Base-by-base conservation (phyloP, 768 basidiomycete species). In the Phaeolepiota aurea region DNA sequence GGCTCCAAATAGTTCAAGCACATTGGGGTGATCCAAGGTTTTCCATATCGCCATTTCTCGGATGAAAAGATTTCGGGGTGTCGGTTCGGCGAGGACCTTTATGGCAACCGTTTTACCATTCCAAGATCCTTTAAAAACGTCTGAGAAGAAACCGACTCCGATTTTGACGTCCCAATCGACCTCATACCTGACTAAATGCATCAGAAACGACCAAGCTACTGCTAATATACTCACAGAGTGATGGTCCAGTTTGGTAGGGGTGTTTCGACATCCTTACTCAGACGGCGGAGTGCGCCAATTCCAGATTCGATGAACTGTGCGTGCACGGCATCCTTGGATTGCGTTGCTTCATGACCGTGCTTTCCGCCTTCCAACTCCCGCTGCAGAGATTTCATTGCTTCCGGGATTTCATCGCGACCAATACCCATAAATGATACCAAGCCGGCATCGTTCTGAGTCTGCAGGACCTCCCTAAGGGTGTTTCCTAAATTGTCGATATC, bases 301-400 rank as follows among this genome's bases (percentile, higher is more conserved):
- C 80, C 75, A 18, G 65, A 69, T 55, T 83, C 79, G 38, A 83
- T 68, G 54, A 83, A 83, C 55, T 79, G 76, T 32, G 68, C 66
- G 50, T 83, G 76, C 25, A 80, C 63, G 20, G 73, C 71, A 48
- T 76, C 72, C 40, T 53, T 54, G 15, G 41, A 46, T 22, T 34
- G 38, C 5, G 14, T 32, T 15, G 45, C 49, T 21, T 32, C 44
- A 14, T 22, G 39, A 2, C 38, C 25, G 4, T 48, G 43, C 30
- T 37, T 32, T 15, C 40, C 40, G 32, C 40, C 50, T 61, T 79
- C 78, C 37, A 85, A 61, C 12, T 76, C 77, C 28, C 83, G 59
- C 59, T 84, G 82, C 20, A 87, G 60, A 4, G 83, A 80, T 62
- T 82, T 83, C 55, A 86, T 74, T 3, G 82, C 82, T 58, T 85